Evolutionary conservation across 768 basidiomycete genomes (phyloP), one percentile per base, ranked within the genome.

Genomic region (Termitomyces sp.): DNA sequence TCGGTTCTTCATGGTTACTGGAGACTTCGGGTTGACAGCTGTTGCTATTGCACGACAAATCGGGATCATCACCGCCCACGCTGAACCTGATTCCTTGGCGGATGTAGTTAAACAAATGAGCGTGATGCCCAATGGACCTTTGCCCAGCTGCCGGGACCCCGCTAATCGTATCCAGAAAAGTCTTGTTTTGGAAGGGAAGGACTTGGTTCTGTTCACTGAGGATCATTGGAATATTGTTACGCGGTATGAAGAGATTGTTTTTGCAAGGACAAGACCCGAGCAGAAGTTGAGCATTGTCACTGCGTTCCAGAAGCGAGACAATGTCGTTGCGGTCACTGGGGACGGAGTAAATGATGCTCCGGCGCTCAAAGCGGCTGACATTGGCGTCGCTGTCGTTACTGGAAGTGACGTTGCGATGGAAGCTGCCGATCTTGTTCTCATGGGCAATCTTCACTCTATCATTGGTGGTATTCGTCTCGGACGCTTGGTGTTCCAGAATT

Each of bases 251-350:
- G 74, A 79, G 55, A 74, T 84, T 38, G 83, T 81, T 1, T 85
- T 86, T 50, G 82, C 83, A 0, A 74, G 84, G 16, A 85, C 81
- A 2, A 81, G 81, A 0, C 84, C 84, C 3, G 81, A 85, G 63
- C 83, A 84, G 69, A 86, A 85, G 66, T 74, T 87, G 63, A 71
- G 77, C 15, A 87, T 87, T 61, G 83, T 87, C 18, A 79, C 81
- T 60, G 78, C 81, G 35, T 75, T 84, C 64, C 82, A 85, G 56
- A 66, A 70, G 4, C 72, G 82, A 1, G 80, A 78, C 4, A 79
- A 79, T 59, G 78, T 80, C 5, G 82, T 85, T 9, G 83, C 82
- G 1, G 83, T 80, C 1, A 78, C 79, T 0, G 85, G 85, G 2
- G 86, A 87, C 63, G 86, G 86, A 45, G 80, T 82, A 24, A 84